Evolutionary conservation across 768 basidiomycete species (phyloP), one percentile per base, ranked within the genome.

Genomic region (Pleurotus eryngii): DNA sequence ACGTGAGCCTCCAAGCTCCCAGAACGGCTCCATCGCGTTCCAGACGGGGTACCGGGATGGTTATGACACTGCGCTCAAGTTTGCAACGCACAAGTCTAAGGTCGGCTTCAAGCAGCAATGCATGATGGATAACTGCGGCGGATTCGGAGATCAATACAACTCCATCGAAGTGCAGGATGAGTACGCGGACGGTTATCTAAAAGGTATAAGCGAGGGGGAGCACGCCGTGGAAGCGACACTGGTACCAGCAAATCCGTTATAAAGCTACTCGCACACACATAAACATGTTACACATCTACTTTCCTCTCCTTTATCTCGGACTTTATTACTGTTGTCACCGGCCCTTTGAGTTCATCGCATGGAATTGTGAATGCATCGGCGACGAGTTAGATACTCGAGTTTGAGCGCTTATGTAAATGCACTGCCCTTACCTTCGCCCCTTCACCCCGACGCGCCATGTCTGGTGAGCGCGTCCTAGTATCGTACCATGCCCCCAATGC

Each of bases 401-500:
- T 35, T 35, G 30, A 35, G 30, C 30, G 30, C 30, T 35, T 35
- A 35, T 35, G 30, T 26, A 6, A 26, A 26, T 26, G 30, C 11
- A 35, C 9, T 9, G 30, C 30, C 3, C 11, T 35, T 11, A 9
- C 30, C 30, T 11, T 35, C 11, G 8, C 30, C 30, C 30, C 30
- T 35, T 35, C 30, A 35, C 8, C 30, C 11, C 30, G 30, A 35
- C 30, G 3, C 30, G 8, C 15, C 24, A 56, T 55, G 26, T 64
- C 71, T 22, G 61, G 60, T 42, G 73, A 85, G 63, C 78, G 77
- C 59, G 86, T 86, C 42, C 76, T 87, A 47, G 80, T 87, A 61
- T 87, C 90, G 3, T 90, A 86, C 63, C 76, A 87, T 26, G 83
- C 86, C 2, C 76, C 87, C 5, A 79, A 78, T 17, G 68, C 81